Evolutionary conservation across 140 eudicot species (phyloP), one percentile per base, ranked within the genome.

Genomic region (Anethum foeniculum): DNA sequence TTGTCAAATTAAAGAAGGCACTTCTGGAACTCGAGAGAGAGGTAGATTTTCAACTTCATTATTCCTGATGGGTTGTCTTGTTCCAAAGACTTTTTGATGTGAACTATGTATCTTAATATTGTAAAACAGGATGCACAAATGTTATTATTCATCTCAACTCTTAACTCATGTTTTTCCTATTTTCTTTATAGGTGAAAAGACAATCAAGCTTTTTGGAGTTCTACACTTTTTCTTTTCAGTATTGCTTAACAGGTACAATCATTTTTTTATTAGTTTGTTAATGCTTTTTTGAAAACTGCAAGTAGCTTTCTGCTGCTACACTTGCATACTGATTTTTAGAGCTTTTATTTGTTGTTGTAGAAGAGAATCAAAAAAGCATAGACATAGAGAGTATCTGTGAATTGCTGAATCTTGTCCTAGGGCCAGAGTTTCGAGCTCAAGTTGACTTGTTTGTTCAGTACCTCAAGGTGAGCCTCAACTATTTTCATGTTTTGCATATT

Each of bases 291-390:
- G 10, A 48, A 80, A 3, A 8, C 64, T 14, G 44, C 62, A 39
- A 60, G n/a, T 18, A 77, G 27, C 64, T 15, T 72, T n/a, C 18
- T 27, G 5, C 56, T 32, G 21, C 25, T 60, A 48, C 67, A 64
- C 56, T 71, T 41, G 71, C 78, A 64, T 51, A 39, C 67, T 84
- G 79, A 77, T 78, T 62, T 46, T 58, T 7, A 39, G 25, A 27
- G 56, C 44, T 28, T 52, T 75, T 79, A 71, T 64, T 48, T 84
- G 34, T 65, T 81, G 81, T 81, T 83, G 32, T 71, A 92, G 97
- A 95, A 88, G 99, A 95, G 83, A 95, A 90, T 85, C 99, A 95
- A 85, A 95, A 92, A 84, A 92, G 93, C 91, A 90, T 95, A 84
- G 99, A 95, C 85, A 89, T 90, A 76, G 99, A 92, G 84, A 92